Base-by-base conservation (phyloP, 257 asterid genomes). In the Voacanga thouarsii region DNA sequence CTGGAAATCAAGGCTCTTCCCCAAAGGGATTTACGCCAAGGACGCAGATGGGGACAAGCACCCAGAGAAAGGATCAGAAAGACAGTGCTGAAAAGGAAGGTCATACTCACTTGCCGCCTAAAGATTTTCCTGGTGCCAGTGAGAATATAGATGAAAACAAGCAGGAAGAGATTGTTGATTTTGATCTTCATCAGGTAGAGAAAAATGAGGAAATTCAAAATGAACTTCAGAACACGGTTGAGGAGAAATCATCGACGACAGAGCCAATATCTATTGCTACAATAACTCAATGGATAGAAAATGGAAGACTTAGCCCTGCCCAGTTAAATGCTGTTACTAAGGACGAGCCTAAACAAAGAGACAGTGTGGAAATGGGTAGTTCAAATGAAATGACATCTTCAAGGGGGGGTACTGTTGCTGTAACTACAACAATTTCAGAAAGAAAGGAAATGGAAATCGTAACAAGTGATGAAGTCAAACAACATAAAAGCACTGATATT, bases 1-100 rank as follows among this genome's bases (percentile, higher is more conserved):
- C 97, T 4, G 86, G 80, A 80, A 80, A 90, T 75, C 83, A 87
- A 68, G 90, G 84, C 67, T 86, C 96, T 82, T 51, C 84, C 12
- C 91, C 91, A 1, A 89, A 85, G 86, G 97, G 96, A 77, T 92
- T 92, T 87, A 71, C 33, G 86, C 91, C 93, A 5, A 87, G 86
- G 84, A 83, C 88, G 8, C 96, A 84, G 83, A 87, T 83, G 55
- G 92, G 96, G 60, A 71, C 91, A 63, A 87, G 90, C 86, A 86
- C 80, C 57, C 92, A 82, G 86, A 88, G 80, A 84, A 89, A 81
- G 84, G 89, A 82, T 78, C 89, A 83, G 78, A 92, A 91, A 85
- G 88, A 80, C 81, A 85, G 56, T 28, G 88, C 83, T 80, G 89
- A 83, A 53, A 89, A 86, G 75, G 92, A 87, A 81, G 80, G 78